Conservation (phyloP, 2,329 filamentous ascomycete genomes). For the Stachybotrys elegans region DNA sequence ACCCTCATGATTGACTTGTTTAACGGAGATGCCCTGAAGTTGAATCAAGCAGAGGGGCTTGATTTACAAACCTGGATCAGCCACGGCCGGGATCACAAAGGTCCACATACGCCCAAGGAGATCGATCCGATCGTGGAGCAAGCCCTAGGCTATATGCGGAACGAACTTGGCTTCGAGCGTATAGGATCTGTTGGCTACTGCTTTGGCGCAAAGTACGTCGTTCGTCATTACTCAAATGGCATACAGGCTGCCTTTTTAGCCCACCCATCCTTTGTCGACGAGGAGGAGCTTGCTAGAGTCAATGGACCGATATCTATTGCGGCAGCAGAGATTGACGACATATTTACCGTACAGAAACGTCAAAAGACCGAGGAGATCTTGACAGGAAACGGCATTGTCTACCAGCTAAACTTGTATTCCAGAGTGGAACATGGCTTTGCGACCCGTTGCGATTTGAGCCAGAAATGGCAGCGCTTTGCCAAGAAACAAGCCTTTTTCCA, state of each 20-base stretch:
- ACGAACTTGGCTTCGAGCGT: neutral
- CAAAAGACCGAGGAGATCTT: slow-evolving; percentile 2
- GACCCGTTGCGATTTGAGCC: slow-evolving; percentile 56
- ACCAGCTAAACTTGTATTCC: slow-evolving; percentile 3
- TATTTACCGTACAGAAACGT: slow-evolving; percentile 4
- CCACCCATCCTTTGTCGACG: neutral
- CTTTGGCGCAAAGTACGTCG: neutral
- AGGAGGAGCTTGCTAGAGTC: neutral
- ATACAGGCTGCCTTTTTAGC: neutral
- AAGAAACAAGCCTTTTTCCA: slow-evolving; percentile 77
- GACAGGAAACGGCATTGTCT: neutral
- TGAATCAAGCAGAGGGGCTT: slow-evolving; percentile 32
- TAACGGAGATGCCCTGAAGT: slow-evolving; percentile 27
- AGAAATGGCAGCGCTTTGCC: slow-evolving; percentile 54
- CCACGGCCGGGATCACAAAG: neutral
- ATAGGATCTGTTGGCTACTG: neutral
- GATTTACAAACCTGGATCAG: slow-evolving; percentile 11
- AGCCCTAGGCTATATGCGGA: neutral
- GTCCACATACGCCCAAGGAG: neutral
- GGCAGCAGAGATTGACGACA: slow-evolving; percentile 2
- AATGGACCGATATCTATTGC: neutral
- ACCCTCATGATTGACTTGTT: slow-evolving; percentile 18
- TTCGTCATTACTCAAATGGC: neutral
- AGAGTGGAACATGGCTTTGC: slow-evolving; percentile 62
- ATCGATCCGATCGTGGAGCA: neutral